These are phyloP conservation scores for Platanthera zijinensis DNA, from an alignment of 106 monocot species.

Conservation along the genomic window DNA sequence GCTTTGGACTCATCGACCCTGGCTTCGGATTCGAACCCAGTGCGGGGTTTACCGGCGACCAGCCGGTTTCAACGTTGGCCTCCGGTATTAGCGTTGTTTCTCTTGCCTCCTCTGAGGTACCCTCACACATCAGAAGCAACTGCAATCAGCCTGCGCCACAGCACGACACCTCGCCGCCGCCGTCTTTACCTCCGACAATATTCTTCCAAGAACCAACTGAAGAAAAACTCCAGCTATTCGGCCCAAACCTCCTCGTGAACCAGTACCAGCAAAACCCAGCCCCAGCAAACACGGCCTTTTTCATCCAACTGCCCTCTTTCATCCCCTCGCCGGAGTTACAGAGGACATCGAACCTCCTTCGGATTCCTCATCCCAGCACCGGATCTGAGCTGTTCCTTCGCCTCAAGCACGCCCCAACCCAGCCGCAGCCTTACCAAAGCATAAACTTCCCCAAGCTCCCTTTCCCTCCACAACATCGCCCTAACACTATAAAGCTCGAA, in stretches of 20 bases:
- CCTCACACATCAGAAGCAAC: conserved; percentile 3
- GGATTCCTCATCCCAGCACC: conserved; percentile 10
- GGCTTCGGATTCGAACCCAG: conserved; percentile 31
- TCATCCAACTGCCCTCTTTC: conserved; percentile 20
- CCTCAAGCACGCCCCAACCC: conserved; percentile 14
- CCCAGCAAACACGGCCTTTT: conserved; percentile 24
- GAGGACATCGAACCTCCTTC: conserved; percentile 12
- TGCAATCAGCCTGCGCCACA: not conserved
- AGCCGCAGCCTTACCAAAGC: not conserved
- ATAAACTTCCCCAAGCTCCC: conserved; percentile 1
- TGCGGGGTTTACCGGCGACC: conserved; percentile 4
- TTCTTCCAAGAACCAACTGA: conserved; percentile 33
- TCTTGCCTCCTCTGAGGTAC: not conserved
- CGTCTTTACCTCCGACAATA: conserved; percentile 14
- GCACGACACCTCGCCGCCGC: conserved; percentile 1
- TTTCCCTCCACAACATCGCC: conserved; percentile 15
- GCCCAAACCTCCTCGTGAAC: conserved; percentile 14
- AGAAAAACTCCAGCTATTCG: conserved; percentile 28
- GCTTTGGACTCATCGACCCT: conserved; percentile 32
- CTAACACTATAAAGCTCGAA: conserved; percentile 20
- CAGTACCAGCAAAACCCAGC: conserved; percentile 6
- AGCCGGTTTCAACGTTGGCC: not conserved
- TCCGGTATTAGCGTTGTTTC: conserved; percentile 7
- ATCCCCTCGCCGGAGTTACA: conserved; percentile 1
- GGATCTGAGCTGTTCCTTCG: conserved; percentile 22